Conservation (phyloP, 2,329 filamentous ascomycete species). For the Fonsecaea pugnacius region DNA sequence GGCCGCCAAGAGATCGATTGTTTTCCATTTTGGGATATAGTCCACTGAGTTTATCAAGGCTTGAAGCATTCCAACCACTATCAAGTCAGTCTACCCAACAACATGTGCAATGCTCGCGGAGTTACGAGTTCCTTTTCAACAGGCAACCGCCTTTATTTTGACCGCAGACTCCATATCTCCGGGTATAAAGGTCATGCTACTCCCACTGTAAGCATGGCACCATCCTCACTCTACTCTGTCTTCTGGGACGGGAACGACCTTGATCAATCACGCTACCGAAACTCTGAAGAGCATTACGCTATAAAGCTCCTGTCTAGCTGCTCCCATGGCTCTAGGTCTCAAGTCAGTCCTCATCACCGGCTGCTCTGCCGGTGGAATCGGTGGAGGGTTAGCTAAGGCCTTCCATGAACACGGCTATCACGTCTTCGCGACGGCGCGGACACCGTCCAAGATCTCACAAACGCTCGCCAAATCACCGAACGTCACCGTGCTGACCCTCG, state of each 20-base stretch:
- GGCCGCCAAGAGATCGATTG: constrained; percentile 13
- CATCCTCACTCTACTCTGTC: neutral
- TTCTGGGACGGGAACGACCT: neutral
- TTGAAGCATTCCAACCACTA: neutral
- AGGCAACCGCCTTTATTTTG: neutral
- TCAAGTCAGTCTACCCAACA: neutral
- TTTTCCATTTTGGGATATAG: constrained; percentile 20
- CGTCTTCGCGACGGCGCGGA: constrained; percentile 51
- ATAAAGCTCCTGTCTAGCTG: neutral
- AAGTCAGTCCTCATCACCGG: constrained; percentile 35
- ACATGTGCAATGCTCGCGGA: too few relatives aligned
- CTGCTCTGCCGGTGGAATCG: constrained; percentile 49
- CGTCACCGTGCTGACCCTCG: constrained; percentile 40
- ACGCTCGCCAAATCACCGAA: constrained; percentile 33
- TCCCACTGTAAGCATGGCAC: neutral
- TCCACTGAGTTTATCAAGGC: neutral
- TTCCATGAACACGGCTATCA: constrained; percentile 45
- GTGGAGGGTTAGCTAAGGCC: constrained; percentile 45
- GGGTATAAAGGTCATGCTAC: constrained; percentile 5
- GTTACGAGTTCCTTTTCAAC: too few relatives aligned
- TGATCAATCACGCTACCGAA: neutral
- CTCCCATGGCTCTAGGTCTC: constrained; percentile 20
- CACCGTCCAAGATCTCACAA: constrained; percentile 44
- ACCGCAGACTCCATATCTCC: too few relatives aligned
- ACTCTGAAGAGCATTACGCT: neutral